Evolutionary conservation across 164 flowering plant genomes (phyloP), one percentile per base, ranked within the genome.

Genomic region (Vitis riparia): DNA sequence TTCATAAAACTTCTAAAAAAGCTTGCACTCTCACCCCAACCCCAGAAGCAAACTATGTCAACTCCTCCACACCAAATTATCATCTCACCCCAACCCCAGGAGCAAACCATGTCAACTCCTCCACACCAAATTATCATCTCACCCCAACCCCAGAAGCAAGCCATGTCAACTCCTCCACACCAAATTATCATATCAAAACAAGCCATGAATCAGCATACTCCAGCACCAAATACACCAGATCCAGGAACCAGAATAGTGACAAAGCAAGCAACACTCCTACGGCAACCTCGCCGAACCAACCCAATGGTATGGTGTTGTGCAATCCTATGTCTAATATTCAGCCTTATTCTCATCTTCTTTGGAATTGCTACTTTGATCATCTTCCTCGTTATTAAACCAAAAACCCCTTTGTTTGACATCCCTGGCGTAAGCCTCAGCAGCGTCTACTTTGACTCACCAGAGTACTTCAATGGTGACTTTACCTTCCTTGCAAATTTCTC

Each of bases 361-460:
- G 97, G 90, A 19, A 79, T 87, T 3, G 74, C 82, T 32, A 88
- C 84, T 66, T 63, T 89, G 70, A 75, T 91, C 47, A 70, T 91
- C 79, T 93, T 79, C 73, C 78, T 88, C 1, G 83, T 30, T 44
- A 63, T 91, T 16, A 91, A 79, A 62, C 97, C 97, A 5, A 74
- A 80, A 66, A 71, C 29, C 68, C 97, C 97, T 0, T 17, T 72
- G 49, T 83, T 91, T 55, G 93, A 89, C 68, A 78, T 66, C 59
- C 73, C 89, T 3, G 64, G 66, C 16, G 97, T 85, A 48, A 84
- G 63, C 80, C 92, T 93, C 64, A 85, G 73, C 70, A 78, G 77
- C 75, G 75, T 91, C 81, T 89, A 88, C 85, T 82, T 93, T 56
- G 93, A 89, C 74, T 82, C 98, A 2, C 81, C 89, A 0, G 82